A percentile compares a stretch with the other conserved stretches of the same genome.
Conservation (phyloP, 352 stramenopile species). For the Phytophthora syringae region DNA sequence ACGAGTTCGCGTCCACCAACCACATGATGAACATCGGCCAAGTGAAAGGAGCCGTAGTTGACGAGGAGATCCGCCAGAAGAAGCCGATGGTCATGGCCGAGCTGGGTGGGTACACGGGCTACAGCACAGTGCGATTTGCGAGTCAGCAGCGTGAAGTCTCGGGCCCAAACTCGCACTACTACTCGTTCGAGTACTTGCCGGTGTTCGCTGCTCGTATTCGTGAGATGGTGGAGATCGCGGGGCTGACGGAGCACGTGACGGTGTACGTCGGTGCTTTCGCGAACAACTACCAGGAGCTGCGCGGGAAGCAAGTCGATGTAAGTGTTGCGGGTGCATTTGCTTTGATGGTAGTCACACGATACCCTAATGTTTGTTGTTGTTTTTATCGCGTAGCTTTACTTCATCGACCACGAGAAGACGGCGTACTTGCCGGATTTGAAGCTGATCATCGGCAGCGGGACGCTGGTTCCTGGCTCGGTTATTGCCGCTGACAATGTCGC, state of each 20-base stretch:
- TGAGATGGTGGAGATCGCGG: constrained; percentile 57
- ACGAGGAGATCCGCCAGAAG: constrained; percentile 48
- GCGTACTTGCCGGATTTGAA: constrained; percentile 54
- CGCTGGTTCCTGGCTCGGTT: constrained; percentile 41
- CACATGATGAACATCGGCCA: constrained; percentile 59
- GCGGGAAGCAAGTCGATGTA: constrained; percentile 52
- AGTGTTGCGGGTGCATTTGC: constrained; percentile 19
- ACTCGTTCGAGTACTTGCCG: constrained; percentile 56
- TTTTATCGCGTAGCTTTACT: constrained; percentile 30
- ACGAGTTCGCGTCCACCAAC: constrained; percentile 41
- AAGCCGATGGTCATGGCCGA: constrained; percentile 48
- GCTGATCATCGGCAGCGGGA: constrained; percentile 50
- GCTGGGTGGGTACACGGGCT: constrained; percentile 54
- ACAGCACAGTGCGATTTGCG: constrained; percentile 58
- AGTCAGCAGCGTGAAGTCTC: constrained; percentile 47
- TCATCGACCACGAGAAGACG: constrained; percentile 61
- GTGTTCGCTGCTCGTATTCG: constrained; percentile 46
- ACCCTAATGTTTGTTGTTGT: no score
- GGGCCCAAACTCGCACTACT: constrained; percentile 45
- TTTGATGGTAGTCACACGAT: no score
- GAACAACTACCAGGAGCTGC: constrained; percentile 41
- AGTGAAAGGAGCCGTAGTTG: constrained; percentile 47
- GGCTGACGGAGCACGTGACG: constrained; percentile 54
- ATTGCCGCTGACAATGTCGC: constrained; percentile 57
- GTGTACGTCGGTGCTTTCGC: constrained; percentile 48